Evolutionary conservation across 148 eudicot species (phyloP).

Genomic region (Selenicereus undatus): DNA sequence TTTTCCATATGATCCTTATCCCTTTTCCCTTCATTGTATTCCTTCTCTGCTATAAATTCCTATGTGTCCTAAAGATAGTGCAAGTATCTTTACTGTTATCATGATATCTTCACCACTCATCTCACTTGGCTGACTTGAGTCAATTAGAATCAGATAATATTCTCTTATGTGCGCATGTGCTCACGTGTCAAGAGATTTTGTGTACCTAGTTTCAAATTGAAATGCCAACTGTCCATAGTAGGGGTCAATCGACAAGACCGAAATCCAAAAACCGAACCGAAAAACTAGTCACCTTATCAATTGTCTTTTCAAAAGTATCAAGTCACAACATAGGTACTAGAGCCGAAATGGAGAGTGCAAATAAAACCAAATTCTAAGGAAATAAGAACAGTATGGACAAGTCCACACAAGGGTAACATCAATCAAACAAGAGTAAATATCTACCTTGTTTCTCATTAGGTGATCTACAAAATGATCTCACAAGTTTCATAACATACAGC

Average conservation of each 20-base stretch:
- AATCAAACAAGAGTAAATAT: conserved; percentile 5
- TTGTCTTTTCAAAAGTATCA: no score
- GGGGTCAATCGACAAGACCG: no score
- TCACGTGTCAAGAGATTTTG: not conserved
- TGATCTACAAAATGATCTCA: conserved; percentile 86
- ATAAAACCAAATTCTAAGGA: not conserved
- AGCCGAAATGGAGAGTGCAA: no score
- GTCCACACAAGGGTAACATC: not conserved
- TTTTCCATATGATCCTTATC: not conserved
- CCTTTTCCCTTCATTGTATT: not conserved
- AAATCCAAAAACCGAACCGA: no score
- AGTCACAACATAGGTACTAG: no score
- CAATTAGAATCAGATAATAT: not conserved
- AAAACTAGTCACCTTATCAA: no score
- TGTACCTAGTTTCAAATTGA: not conserved
- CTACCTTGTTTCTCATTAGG: conserved; percentile 63
- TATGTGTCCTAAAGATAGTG: no score
- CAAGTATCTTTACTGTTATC: no score
- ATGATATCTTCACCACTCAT: not conserved
- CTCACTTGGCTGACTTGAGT: no score
- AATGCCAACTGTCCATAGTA: not conserved
- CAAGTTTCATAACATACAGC: conserved; percentile 81
- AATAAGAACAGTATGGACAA: not conserved
- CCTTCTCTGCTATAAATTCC: not conserved
- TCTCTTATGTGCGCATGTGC: not conserved